Base-by-base conservation (phyloP, 2,329 filamentous ascomycete species). In the Magnaporthiopsis poae region DNA sequence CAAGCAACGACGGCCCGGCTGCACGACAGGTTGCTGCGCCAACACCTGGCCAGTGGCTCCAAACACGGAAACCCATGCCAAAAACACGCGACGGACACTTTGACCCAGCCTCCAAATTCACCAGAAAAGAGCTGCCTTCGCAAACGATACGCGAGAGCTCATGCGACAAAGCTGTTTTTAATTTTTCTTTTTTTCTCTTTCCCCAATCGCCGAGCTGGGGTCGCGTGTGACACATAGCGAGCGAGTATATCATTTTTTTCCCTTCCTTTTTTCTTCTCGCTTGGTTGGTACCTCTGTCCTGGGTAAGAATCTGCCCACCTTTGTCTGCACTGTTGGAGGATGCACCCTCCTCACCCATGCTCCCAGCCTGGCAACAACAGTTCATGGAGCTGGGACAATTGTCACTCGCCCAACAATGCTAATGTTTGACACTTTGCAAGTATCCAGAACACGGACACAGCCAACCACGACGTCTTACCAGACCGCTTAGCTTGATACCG, bases 11-110 rank as follows among this genome's bases (percentile, higher is more conserved):
- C 46, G 2, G 46, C 46, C 9, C 46, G 18, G 21, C 46, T 61
- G n/a, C 60, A 61, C 13, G 25, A 7, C 31, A 25, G 12, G 63
- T 65, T 65, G 63, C 63, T 61, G 31, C 33, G 63, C 56, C 63
- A 65, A 65, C 63, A 60, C 5, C 63, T 15, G 60, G 2, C 31
- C 12, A 33, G 60, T 33, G 59, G 63, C 52, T 65, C 52, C 46
- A 46, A 46, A 65, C 46, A 65, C 31, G 56, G 59, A 27, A 9
- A 56, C 46, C 46, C 33, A 15, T 62, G 27, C 63, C 52, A 61
- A 65, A 65, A 46, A 65, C 52, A 46, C 46, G 46, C 46, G 46
- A 56, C 46, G 7, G 18, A 1, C 46, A 21, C 46, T 56, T 56
- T n/a, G 46, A 21, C 46, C 46, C 46, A 56, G n/a, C 56, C 59